Evolutionary conservation across 805 yeast species (phyloP).

Genomic region (Blastobotrys attinorum): DNA sequence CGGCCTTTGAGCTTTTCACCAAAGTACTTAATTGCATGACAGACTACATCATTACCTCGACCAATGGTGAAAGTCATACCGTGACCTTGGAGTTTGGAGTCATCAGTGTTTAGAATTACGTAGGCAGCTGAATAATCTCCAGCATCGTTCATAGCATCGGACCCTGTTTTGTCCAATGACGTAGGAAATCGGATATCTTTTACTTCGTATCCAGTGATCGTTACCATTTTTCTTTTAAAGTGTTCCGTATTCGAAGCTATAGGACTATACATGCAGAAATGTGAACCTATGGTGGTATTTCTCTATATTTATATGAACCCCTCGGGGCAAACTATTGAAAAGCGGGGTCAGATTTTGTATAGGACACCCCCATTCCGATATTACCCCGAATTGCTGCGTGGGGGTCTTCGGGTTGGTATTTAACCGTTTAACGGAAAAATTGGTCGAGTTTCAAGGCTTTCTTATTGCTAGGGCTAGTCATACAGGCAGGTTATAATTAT

Average conservation of each 20-base stretch:
- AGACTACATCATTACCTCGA: conserved; percentile 32
- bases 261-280: no score
- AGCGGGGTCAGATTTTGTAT: no score
- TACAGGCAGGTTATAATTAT: no score
- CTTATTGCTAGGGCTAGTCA: no score
- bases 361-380: no score
- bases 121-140: conserved; percentile 39
- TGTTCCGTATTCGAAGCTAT: background rate
- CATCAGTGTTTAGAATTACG: conserved; percentile 28
- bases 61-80: conserved; percentile 40
- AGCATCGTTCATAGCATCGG: conserved; percentile 36
- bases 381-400: no score
- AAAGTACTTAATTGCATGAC: conserved; percentile 31
- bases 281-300: no score
- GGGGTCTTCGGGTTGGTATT: no score
- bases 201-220: conserved; percentile 26
- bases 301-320: no score
- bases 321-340: no score
- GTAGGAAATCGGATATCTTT: conserved; percentile 35
- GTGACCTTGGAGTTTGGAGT: conserved; percentile 28
- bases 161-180: conserved; percentile 33
- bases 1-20: conserved; percentile 33
- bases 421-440: no score
- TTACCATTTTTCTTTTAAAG: conserved; percentile 15
- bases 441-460: no score